phyloP scores from a whole-genome alignment of 2,329 filamentous ascomycete genomes.

The Hypoxylon sp. region DNA sequence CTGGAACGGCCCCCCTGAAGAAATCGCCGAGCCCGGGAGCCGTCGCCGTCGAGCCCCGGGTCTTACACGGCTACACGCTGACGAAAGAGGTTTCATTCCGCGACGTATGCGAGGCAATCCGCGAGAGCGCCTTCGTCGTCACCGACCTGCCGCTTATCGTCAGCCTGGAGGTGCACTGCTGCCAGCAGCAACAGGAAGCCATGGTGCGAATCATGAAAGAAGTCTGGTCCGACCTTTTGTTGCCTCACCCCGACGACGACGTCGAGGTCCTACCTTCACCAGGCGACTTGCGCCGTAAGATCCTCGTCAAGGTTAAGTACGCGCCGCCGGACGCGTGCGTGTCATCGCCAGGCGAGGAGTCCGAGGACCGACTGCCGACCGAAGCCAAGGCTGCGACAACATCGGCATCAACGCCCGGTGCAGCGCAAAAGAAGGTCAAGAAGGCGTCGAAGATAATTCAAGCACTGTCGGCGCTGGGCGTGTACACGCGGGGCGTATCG shows the following conservation, averaged over 20 bases:
- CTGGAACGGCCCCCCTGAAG: conserved; percentile 30
- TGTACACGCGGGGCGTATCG: conserved; percentile 85
- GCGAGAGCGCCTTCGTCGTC: conserved; percentile 79
- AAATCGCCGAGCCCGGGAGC: conserved; percentile 47
- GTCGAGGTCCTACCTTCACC: conserved; percentile 72
- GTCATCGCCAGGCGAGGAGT: conserved; percentile 47
- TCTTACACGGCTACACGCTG: conserved; percentile 89
- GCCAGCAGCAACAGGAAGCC: conserved; percentile 80
- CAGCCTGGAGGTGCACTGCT: conserved; percentile 91
- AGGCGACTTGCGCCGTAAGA: conserved; percentile 77
- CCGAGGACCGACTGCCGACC: conserved; percentile 44
- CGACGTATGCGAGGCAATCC: conserved; percentile 83
- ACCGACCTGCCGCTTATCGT: conserved; percentile 90
- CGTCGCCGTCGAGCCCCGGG: conserved; percentile 73
- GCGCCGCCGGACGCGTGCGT: conserved; percentile 56
- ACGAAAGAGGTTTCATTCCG: conserved; percentile 91
- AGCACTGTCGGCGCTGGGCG: conserved; percentile 77
- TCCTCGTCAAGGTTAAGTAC: conserved; percentile 86
- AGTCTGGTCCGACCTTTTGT: conserved; percentile 79
- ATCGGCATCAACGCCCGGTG: conserved; percentile 42
- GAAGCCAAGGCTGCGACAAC: conserved; percentile 48
- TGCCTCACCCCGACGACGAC: conserved; percentile 65
- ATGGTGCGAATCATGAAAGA: conserved; percentile 95
- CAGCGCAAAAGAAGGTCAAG: conserved; percentile 54
- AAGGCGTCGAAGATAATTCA: conserved; percentile 76